A percentile compares a stretch with the other conserved stretches of the same genome.
phyloP scores from a whole-genome alignment of 2,329 filamentous ascomycete species.

The Penicillium occitanis region DNA sequence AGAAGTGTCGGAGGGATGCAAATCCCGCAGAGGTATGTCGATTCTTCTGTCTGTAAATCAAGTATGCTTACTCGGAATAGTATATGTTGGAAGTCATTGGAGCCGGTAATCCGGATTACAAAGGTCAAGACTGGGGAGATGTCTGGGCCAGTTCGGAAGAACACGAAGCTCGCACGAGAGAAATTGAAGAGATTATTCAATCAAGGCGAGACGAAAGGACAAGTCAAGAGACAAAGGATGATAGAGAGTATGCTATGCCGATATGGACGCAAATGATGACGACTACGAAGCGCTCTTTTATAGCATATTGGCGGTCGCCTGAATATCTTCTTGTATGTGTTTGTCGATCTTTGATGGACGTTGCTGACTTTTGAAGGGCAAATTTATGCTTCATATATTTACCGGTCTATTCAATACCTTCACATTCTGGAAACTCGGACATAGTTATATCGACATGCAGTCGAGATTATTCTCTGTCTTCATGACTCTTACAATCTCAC shows the following conservation, averaged over 20 bases:
- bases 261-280: slow-evolving; percentile 54
- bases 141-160: slow-evolving; percentile 59
- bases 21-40: slow-evolving; percentile 64
- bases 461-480: slow-evolving; percentile 74
- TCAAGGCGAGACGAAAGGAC: slow-evolving; percentile 45
- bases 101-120: slow-evolving; percentile 61
- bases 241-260: slow-evolving; percentile 64
- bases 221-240: slow-evolving; percentile 47
- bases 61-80: slow-evolving; percentile 41
- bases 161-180: slow-evolving; percentile 46
- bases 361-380: slow-evolving; percentile 48
- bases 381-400: slow-evolving; percentile 62
- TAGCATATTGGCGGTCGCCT: slow-evolving; percentile 65
- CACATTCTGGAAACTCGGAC: slow-evolving; percentile 65
- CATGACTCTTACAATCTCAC: slow-evolving; percentile 72
- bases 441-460: slow-evolving; percentile 63
- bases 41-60: no score
- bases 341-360: neutral
- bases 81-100: slow-evolving; percentile 78
- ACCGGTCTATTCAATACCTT: slow-evolving; percentile 69
- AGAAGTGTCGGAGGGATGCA: slow-evolving; percentile 59
- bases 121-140: slow-evolving; percentile 62
- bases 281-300: slow-evolving; percentile 59
- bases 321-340: slow-evolving; percentile 53
- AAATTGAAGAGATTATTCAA: slow-evolving; percentile 56